Evolutionary conservation across 805 yeast species (phyloP).

Genomic region (Schwanniomyces polymorphus): DNA sequence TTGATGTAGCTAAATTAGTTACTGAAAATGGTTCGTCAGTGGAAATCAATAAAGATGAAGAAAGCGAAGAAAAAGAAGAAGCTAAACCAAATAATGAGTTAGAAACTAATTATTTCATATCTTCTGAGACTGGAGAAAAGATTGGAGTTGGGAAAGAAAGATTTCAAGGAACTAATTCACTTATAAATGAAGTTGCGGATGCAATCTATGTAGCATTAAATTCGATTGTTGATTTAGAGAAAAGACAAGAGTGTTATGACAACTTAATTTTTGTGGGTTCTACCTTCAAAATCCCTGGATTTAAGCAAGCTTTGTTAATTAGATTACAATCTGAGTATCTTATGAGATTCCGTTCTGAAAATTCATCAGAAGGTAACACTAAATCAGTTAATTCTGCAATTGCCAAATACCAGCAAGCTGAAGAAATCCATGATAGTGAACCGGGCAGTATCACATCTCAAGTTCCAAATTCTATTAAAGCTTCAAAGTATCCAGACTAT

Average conservation of each 20-base stretch:
- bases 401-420: conserved; percentile 44
- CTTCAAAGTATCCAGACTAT: conserved; percentile 81
- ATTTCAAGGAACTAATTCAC: conserved; percentile 71
- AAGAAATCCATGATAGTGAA: conserved; percentile 29
- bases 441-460: conserved; percentile 45
- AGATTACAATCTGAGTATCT: conserved; percentile 58
- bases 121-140: conserved; percentile 50
- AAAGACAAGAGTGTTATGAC: conserved; percentile 82
- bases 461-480: conserved; percentile 73
- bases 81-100: conserved; percentile 61
- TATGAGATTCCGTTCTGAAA: conserved; percentile 29
- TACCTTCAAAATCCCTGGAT: conserved; percentile 74
- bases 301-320: conserved; percentile 66
- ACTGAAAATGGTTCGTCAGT: conserved; percentile 62
- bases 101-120: conserved; percentile 71
- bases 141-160: conserved; percentile 86
- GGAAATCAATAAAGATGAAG: conserved; percentile 47
- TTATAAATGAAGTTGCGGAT: conserved; percentile 55
- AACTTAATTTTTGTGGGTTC: conserved; percentile 78
- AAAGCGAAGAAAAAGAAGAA: conserved; percentile 32
- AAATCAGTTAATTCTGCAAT: conserved; percentile 38
- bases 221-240: conserved; percentile 64
- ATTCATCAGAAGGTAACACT: conserved; percentile 23
- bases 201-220: conserved; percentile 53
- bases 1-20: conserved; percentile 89